These are phyloP conservation scores for Metschnikowia cubensis DNA, from an alignment of 805 yeast species.

Conservation along the genomic window DNA sequence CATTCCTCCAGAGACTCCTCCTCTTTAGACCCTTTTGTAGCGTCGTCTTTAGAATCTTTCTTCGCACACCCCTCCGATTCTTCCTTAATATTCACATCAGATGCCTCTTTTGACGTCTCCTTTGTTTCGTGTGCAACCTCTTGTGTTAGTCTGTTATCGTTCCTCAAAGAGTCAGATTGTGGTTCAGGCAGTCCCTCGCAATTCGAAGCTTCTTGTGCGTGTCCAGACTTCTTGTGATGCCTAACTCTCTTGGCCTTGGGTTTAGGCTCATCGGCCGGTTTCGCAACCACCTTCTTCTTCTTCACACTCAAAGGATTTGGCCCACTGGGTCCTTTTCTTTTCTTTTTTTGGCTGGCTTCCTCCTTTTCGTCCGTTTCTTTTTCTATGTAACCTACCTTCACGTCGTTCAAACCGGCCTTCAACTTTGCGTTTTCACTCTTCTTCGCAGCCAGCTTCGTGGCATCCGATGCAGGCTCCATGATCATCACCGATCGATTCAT, in stretches of 20 bases:
- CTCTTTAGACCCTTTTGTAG: neutral
- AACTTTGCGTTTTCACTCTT: constrained; percentile 64
- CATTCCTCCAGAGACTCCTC: neutral
- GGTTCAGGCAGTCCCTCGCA: neutral
- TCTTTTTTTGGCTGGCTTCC: constrained; percentile 28
- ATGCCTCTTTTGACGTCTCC: neutral
- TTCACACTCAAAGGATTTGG: constrained; percentile 91
- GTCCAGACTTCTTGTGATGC: constrained; percentile 11
- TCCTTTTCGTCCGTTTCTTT: constrained; percentile 19
- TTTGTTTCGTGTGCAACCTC: neutral
- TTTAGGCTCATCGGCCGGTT: neutral
- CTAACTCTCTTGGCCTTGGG: constrained; percentile 15
- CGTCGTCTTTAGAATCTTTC: neutral
- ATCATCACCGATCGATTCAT: constrained; percentile 91
- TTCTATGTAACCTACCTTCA: constrained; percentile 42
- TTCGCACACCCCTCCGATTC: neutral
- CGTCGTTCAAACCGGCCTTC: constrained; percentile 72
- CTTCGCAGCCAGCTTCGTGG: constrained; percentile 44
- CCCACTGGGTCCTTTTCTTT: constrained; percentile 67
- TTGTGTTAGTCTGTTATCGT: neutral
- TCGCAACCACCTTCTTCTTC: constrained; percentile 60
- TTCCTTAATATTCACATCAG: neutral
- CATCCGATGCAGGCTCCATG: constrained; percentile 86
- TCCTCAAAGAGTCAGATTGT: neutral
- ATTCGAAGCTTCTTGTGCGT: neutral